Conservation (phyloP, 257 asterid genomes). For the Solanum etuberosum region DNA sequence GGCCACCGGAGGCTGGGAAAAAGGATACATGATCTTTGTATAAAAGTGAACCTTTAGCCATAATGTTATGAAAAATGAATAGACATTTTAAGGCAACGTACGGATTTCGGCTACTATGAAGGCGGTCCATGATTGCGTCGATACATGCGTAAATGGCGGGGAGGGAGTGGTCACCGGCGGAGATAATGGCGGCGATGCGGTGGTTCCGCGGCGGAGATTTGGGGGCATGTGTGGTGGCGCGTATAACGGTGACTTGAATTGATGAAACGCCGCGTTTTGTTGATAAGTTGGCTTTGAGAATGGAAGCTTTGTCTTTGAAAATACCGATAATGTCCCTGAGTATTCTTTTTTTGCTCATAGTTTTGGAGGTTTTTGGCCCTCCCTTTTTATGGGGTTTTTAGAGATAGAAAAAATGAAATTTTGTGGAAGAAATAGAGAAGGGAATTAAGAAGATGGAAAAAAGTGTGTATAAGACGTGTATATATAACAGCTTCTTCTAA, state of each 20-base stretch:
- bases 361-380: not conserved
- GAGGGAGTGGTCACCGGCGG: constrained; percentile 11
- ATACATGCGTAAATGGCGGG: constrained; percentile 15
- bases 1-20: constrained; percentile 7
- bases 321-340: constrained; percentile 14
- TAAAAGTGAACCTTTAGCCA: constrained; percentile 10
- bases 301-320: constrained; percentile 26
- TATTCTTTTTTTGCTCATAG: not conserved
- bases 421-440: not conserved
- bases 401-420: not conserved
- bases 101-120: constrained; percentile 16
- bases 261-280: constrained; percentile 10
- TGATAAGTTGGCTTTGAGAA: constrained; percentile 22
- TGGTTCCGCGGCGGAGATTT: constrained; percentile 19
- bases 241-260: constrained; percentile 14
- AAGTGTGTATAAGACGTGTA: not conserved
- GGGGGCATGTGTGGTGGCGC: constrained; percentile 23
- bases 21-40: constrained; percentile 9
- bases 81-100: constrained; percentile 32
- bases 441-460: not conserved
- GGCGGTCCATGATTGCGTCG: constrained; percentile 23
- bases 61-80: constrained; percentile 17
- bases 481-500: not conserved
- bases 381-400: not conserved
- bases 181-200: constrained; percentile 16